These are phyloP conservation scores for Syzygium jambos DNA, from an alignment of 345 rosid species.

Conservation along the genomic window DNA sequence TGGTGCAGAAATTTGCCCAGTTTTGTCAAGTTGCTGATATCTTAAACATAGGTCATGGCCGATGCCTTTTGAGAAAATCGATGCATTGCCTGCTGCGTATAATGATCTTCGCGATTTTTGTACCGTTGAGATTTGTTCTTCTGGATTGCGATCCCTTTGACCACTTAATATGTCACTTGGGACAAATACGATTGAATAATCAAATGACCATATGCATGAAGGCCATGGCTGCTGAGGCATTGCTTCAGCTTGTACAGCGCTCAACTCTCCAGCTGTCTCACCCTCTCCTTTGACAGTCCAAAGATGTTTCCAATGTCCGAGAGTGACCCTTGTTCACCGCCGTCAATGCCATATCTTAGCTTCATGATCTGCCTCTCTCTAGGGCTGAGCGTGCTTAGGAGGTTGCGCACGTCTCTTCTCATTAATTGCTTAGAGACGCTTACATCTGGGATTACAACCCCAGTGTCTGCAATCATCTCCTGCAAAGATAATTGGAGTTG, in stretches of 20 bases:
- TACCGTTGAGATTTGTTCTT: neutral
- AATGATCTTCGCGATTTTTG: neutral
- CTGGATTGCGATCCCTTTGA: neutral
- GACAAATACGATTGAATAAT: constrained; percentile 19
- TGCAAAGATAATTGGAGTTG: constrained; percentile 6
- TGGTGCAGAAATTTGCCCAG: neutral
- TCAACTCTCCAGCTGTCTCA: constrained; percentile 68
- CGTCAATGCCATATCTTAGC: constrained; percentile 74
- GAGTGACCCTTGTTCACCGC: constrained; percentile 46
- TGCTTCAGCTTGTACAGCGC: constrained; percentile 72
- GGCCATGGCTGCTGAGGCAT: constrained; percentile 44
- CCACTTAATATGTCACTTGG: neutral
- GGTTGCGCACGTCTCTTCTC: constrained; percentile 59
- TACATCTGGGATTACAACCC: constrained; percentile 50
- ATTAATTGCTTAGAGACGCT: constrained; percentile 53
- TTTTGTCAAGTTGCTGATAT: neutral
- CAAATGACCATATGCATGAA: constrained; percentile 49
- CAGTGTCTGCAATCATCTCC: constrained; percentile 73
- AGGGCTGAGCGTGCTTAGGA: constrained; percentile 44
- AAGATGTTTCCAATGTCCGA: constrained; percentile 53
- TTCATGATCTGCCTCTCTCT: constrained; percentile 69
- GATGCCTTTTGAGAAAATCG: neutral
- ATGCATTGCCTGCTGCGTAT: neutral
- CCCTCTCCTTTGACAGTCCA: constrained; percentile 70
- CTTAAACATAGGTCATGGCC: neutral